A percentile compares a stretch with the other conserved stretches of the same genome.
Conservation (phyloP, 305 asterid species). For the Plantago coronopus region DNA sequence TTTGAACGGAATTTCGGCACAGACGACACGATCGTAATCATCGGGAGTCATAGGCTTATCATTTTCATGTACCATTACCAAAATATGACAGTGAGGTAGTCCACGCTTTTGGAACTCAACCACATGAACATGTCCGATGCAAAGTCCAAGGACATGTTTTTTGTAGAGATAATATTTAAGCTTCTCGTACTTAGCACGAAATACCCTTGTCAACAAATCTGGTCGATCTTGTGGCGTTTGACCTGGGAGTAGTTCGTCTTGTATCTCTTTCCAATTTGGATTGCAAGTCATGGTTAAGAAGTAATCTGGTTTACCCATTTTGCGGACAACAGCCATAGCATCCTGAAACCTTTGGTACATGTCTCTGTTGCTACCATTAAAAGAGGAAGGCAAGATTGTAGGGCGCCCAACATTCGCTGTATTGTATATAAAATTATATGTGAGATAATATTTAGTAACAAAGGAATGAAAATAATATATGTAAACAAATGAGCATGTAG, state of each 20-base stretch:
- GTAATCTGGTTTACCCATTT: not conserved
- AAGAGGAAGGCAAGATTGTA: not conserved
- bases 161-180: not conserved
- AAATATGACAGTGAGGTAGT: not conserved
- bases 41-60: not conserved
- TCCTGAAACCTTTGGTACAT: slow-evolving; percentile 1
- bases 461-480: not conserved
- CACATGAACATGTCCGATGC: not conserved
- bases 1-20: not conserved
- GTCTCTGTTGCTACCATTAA: not conserved
- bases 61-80: not conserved
- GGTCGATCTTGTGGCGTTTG: slow-evolving; percentile 1
- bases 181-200: not conserved
- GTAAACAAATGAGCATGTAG: not conserved
- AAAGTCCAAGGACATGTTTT: not conserved
- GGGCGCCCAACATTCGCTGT: not conserved
- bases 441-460: not conserved
- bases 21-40: not conserved
- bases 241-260: not conserved
- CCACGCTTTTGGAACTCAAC: not conserved
- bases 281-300: slow-evolving; percentile 7
- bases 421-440: not conserved
- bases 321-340: not conserved
- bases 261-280: not conserved
- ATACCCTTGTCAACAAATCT: not conserved